These are phyloP conservation scores for Trichomonas gallinae DNA, from an alignment of 208 protist genomes.

Conservation along the genomic window DNA sequence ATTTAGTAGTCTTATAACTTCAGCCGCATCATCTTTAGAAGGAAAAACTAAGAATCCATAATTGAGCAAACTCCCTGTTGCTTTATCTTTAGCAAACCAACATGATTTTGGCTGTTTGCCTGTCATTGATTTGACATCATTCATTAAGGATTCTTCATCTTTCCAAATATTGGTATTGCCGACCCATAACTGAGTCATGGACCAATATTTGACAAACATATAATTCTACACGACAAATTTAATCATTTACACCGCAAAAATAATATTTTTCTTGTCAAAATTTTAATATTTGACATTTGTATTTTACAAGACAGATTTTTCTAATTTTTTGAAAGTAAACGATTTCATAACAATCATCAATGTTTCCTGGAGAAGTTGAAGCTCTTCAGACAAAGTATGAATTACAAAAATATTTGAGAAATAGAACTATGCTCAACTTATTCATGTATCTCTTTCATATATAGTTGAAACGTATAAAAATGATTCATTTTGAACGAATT, in stretches of 20 bases:
- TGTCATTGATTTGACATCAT: background rate
- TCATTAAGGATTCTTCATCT: constrained; percentile 13
- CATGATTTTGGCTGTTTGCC: background rate
- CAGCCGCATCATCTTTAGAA: background rate
- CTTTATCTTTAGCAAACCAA: constrained; percentile 4
- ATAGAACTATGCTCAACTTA: too few species aligned
- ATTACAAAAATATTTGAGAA: too few species aligned
- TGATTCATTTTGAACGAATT: too few species aligned
- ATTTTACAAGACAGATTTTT: background rate
- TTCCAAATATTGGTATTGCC: background rate
- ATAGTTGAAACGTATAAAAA: too few species aligned
- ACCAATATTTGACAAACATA: background rate
- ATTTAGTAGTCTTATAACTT: background rate
- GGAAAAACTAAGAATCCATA: background rate
- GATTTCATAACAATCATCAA: too few species aligned
- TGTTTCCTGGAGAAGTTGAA: too few species aligned
- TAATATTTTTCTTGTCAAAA: background rate
- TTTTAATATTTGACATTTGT: background rate
- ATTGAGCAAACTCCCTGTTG: background rate
- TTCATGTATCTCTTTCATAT: too few species aligned
- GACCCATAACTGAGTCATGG: constrained; percentile 1
- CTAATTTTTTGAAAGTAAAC: background rate
- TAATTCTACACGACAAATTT: background rate
- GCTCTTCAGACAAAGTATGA: too few species aligned
- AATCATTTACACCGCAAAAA: background rate